Evolutionary conservation across 164 flowering plant genomes (phyloP), one percentile per base, ranked within the genome.

Genomic region (Annona squamosa): DNA sequence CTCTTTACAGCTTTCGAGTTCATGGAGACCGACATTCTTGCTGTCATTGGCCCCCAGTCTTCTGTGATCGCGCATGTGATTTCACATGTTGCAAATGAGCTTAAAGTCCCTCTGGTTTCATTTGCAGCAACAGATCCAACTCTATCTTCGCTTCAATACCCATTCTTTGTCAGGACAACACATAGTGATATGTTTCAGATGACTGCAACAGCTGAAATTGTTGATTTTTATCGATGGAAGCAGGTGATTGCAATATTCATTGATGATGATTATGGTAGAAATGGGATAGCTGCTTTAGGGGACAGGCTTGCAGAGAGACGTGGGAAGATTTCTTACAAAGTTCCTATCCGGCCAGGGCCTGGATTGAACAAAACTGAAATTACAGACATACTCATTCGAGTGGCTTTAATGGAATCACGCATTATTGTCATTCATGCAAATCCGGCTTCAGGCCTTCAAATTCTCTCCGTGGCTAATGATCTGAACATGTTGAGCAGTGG

Each of bases 101-200:
- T 96, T 68, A 90, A 87, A 68, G 91, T 92, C 68, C 99, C 98
- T 10, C 66, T 93, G 12, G n/a, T 96, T 18, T 96, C 99, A 68
- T 96, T 91, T 82, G 89, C 89, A 12, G 95, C 94, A 12, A 88
- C 94, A 41, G 99, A 96, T 48, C 97, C 99, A 19, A 82, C 89
- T 48, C 89, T 96, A 1, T 79, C 89, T 65, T 81, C 97, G 3
- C 91, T 89, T 73, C 92, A 91, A 79, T 91, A 82, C 72, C 99
- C 99, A 0, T 92, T 71, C 71, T 90, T 96, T 69, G 78, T 96
- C 6, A 84, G 95, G 75, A 84, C 92, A 16, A 82, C 92, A 1
- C 93, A 85, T 48, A 92, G 87, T 79, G 98, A 93, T 84, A 62
- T 83, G 48, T 85, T 83, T 78, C 97, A 92, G 80, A 96, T 96